These are phyloP conservation scores for Pseudogymnoascus sp. DNA, from an alignment of 2,329 filamentous ascomycete species.

Conservation along the genomic window DNA sequence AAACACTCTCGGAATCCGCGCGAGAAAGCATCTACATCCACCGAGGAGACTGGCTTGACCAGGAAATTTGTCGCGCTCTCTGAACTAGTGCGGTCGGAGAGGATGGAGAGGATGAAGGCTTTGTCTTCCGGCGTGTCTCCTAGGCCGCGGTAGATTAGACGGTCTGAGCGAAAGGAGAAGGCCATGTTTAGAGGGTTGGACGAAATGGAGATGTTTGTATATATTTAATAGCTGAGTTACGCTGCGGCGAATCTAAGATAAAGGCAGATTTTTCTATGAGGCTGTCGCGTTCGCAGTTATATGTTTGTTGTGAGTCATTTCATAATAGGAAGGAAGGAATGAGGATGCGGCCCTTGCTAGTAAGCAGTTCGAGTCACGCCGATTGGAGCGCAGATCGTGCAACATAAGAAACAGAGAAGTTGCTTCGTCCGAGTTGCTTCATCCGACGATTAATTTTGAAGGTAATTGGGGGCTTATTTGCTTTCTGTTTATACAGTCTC, in stretches of 20 bases:
- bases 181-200: background rate
- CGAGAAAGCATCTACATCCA: background rate
- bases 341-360: background rate
- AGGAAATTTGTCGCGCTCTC: slow-evolving; percentile 26
- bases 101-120: slow-evolving; percentile 27
- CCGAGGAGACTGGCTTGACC: slow-evolving; percentile 26
- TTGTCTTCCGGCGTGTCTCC: slow-evolving; percentile 29
- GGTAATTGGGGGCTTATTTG: background rate
- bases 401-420: too few relatives aligned
- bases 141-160: slow-evolving; percentile 32
- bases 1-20: slow-evolving; percentile 19
- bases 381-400: background rate
- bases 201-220: background rate
- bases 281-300: background rate
- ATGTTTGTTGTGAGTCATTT: background rate
- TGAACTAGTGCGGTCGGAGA: slow-evolving; percentile 25
- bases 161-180: slow-evolving; percentile 29
- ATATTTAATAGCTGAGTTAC: background rate
- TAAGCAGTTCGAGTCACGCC: background rate
- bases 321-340: background rate
- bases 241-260: background rate
- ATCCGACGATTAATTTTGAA: background rate
- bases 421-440: too few relatives aligned
- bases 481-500: background rate
- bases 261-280: background rate